phyloP scores from a whole-genome alignment of 1,139 yeast genomes.

The Kodamaea alishanica region DNA sequence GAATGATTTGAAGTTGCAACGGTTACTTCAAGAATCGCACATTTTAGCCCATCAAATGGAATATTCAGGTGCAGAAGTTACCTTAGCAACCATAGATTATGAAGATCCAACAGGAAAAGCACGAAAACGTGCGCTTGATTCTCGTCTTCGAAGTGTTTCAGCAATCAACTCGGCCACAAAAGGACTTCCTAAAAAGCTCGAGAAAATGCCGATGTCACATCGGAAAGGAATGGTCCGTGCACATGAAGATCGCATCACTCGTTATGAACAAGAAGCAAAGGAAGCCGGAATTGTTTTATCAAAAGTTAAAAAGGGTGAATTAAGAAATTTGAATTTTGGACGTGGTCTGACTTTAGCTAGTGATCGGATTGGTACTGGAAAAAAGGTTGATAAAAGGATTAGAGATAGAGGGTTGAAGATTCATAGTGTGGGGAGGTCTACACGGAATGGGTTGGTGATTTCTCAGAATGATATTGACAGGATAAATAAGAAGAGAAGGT shows the following conservation, averaged over 20 bases:
- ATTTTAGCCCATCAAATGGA: constrained; percentile 58
- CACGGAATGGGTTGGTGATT: constrained; percentile 78
- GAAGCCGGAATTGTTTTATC: constrained; percentile 86
- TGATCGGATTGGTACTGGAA: constrained; percentile 58
- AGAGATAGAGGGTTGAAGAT: constrained; percentile 81
- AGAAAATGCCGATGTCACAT: constrained; percentile 84
- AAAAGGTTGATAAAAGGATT: constrained; percentile 26
- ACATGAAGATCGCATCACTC: constrained; percentile 48
- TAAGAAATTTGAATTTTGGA: constrained; percentile 55
- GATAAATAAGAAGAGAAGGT: constrained; percentile 21
- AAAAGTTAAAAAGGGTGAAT: constrained; percentile 59
- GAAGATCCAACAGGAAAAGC: constrained; percentile 80
- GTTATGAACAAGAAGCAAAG: constrained; percentile 70
- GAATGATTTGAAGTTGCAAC: constrained; percentile 79
- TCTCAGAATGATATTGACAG: constrained; percentile 65
- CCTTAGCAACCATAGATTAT: constrained; percentile 60
- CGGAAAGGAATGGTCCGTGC: constrained; percentile 77
- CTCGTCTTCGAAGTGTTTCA: constrained; percentile 58
- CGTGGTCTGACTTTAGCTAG: constrained; percentile 48
- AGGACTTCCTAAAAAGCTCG: constrained; percentile 46
- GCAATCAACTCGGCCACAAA: constrained; percentile 44
- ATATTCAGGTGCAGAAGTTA: constrained; percentile 73
- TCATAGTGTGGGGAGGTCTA: constrained; percentile 70
- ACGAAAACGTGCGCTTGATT: constrained; percentile 67
- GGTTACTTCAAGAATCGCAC: constrained; percentile 82